Evolutionary conservation across 1,139 yeast species (phyloP).

Genomic region (Geotrichum aggregatum): DNA sequence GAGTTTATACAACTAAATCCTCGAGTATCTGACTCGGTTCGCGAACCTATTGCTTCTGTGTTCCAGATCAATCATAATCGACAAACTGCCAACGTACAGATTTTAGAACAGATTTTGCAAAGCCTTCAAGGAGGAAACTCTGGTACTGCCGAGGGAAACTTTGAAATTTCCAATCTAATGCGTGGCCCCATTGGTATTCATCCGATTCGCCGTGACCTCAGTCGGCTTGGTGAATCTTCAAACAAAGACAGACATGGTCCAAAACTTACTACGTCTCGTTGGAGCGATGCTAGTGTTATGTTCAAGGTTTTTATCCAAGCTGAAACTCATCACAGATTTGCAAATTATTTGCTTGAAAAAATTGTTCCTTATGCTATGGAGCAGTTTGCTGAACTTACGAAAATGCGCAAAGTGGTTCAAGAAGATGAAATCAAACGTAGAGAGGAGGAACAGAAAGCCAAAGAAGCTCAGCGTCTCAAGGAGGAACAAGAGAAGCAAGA

Average conservation of each 20-base stretch:
- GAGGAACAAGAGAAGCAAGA: constrained; percentile 30
- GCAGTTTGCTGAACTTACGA: constrained; percentile 40
- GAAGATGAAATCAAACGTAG: constrained; percentile 25
- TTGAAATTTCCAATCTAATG: constrained; percentile 7
- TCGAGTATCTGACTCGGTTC: neutral
- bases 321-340: constrained; percentile 45
- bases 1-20: constrained; percentile 2
- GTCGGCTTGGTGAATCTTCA: constrained; percentile 22
- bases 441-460: constrained; percentile 38
- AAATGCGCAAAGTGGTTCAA: constrained; percentile 21
- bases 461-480: constrained; percentile 26
- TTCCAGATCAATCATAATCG: constrained; percentile 1
- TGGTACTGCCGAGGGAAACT: constrained; percentile 5
- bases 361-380: constrained; percentile 35
- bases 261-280: constrained; percentile 62
- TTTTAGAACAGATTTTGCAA: constrained; percentile 15
- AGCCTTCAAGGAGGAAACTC: constrained; percentile 7
- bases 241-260: constrained; percentile 32
- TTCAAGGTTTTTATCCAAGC: constrained; percentile 47
- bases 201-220: constrained; percentile 6
- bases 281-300: constrained; percentile 58
- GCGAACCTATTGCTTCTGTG: constrained; percentile 3
- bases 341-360: constrained; percentile 48
- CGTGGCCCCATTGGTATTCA: neutral
- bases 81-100: constrained; percentile 2